These are phyloP conservation scores for Sergeia podlipaevii DNA, from an alignment of 208 protist species.

Conservation along the genomic window DNA sequence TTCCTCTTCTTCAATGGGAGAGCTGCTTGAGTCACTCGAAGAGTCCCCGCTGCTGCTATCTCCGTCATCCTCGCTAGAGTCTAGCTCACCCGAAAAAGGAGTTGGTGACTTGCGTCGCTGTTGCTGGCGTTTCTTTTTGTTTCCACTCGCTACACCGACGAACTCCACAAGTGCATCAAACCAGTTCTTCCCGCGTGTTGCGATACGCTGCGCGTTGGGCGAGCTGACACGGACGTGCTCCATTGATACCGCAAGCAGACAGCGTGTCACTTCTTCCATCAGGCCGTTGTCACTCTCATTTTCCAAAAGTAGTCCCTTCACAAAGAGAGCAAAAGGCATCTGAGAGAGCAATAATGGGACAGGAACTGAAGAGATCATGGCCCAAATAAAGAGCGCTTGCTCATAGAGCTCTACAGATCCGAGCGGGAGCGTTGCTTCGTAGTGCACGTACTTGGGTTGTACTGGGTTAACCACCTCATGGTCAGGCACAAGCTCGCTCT, in stretches of 20 bases:
- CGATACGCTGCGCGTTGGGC: conserved; percentile 40
- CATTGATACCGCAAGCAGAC: conserved; percentile 51
- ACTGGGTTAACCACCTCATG: conserved; percentile 34
- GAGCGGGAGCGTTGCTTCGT: conserved; percentile 30
- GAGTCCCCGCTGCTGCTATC: too few species aligned
- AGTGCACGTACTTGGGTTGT: conserved; percentile 47
- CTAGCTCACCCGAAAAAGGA: conserved; percentile 4
- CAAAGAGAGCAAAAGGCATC: conserved; percentile 75
- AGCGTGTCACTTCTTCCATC: conserved; percentile 75
- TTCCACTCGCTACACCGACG: conserved; percentile 66
- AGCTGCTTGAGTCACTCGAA: neutral
- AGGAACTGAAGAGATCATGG: conserved; percentile 67
- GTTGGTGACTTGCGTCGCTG: conserved; percentile 12
- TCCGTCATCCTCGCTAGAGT: neutral
- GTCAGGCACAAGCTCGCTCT: conserved; percentile 42
- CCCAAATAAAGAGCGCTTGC: conserved; percentile 73
- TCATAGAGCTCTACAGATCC: conserved; percentile 46
- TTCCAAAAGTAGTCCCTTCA: conserved; percentile 55
- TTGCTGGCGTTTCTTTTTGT: conserved; percentile 54
- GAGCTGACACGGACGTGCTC: conserved; percentile 41
- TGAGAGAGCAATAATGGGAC: conserved; percentile 56
- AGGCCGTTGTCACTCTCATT: conserved; percentile 66
- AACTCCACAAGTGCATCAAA: conserved; percentile 78
- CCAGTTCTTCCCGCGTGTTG: conserved; percentile 68
- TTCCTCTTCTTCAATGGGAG: conserved; percentile 12